Evolutionary conservation across 192 early-diverging fungal genomes (phyloP).

Genomic region (Backusella morwellensis): DNA sequence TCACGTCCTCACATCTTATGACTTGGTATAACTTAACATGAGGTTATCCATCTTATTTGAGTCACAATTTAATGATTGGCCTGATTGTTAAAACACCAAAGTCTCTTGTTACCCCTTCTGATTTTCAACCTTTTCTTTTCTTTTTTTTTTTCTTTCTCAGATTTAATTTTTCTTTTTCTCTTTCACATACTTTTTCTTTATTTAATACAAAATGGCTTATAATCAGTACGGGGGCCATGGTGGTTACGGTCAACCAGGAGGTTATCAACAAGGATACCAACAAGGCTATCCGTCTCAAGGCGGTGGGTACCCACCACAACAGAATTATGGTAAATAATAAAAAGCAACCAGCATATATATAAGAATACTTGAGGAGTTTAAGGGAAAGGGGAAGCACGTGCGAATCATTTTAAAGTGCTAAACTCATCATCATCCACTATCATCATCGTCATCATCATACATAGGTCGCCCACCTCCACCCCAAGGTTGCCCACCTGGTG

Average conservation of each 20-base stretch:
- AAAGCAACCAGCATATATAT: not conserved
- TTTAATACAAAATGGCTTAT: slow-evolving; percentile 8
- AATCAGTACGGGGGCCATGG: slow-evolving; percentile 5
- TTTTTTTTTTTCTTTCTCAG: slow-evolving; percentile 14
- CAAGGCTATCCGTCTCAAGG: not conserved
- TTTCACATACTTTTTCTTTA: not conserved
- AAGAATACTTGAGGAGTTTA: not conserved
- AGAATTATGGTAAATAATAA: slow-evolving; percentile 3
- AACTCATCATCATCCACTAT: not conserved
- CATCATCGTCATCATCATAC: not conserved
- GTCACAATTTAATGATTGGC: not conserved
- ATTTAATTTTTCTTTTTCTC: not conserved
- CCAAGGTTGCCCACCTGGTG: slow-evolving; percentile 30
- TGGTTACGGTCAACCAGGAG: not conserved
- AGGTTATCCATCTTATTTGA: not conserved
- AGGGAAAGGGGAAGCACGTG: not conserved
- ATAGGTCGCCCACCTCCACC: slow-evolving; percentile 12
- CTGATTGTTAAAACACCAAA: not conserved
- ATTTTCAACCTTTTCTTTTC: slow-evolving; percentile 5
- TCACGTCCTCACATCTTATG: not conserved
- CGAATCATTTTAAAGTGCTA: not conserved
- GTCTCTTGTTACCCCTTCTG: not conserved
- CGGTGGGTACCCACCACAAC: not conserved
- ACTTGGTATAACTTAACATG: not conserved
- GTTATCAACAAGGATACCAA: slow-evolving; percentile 4